Percentiles rank a stretch among this genome's conserved stretches.
These are phyloP conservation scores for Schwanniomyces etchellsii DNA, from an alignment of 1,139 yeast species.

Conservation along the genomic window DNA sequence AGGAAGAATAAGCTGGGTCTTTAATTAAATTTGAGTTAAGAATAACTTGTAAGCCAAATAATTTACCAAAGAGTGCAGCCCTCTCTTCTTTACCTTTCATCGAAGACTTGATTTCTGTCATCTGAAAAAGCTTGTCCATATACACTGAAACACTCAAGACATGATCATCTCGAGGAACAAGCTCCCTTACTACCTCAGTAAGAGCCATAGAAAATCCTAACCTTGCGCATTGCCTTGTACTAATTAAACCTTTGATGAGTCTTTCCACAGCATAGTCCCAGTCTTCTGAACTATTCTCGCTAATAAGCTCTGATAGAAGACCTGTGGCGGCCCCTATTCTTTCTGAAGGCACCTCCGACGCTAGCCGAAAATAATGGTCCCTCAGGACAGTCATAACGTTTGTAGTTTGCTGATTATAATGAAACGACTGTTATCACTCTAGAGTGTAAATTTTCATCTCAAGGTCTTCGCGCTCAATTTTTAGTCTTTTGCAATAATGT, in stretches of 20 bases:
- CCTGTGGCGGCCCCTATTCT: constrained; percentile 68
- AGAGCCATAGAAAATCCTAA: constrained; percentile 87
- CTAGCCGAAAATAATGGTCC: constrained; percentile 74
- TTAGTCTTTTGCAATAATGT: constrained; percentile 6
- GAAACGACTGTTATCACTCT: too few relatives aligned
- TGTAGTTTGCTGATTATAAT: too few relatives aligned
- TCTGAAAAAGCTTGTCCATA: constrained; percentile 37
- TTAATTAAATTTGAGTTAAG: constrained; percentile 51
- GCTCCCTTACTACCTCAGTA: constrained; percentile 61
- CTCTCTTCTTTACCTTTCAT: constrained; percentile 82
- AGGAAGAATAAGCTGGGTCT: constrained; percentile 15
- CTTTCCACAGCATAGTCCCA: constrained; percentile 81
- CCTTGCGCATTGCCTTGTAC: constrained; percentile 79
- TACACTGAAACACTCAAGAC: constrained; percentile 30
- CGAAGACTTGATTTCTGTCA: constrained; percentile 40
- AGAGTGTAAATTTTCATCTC: constrained; percentile 1
- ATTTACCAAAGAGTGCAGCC: constrained; percentile 71
- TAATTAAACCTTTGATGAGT: constrained; percentile 72
- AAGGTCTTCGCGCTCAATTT: constrained; percentile 1
- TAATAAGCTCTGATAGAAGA: constrained; percentile 53
- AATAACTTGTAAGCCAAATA: constrained; percentile 79
- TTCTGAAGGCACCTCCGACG: constrained; percentile 71
- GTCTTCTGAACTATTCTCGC: constrained; percentile 45
- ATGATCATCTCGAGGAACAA: constrained; percentile 23
- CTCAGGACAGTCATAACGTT: constrained; percentile 51